These are phyloP conservation scores for Leishmania lainsoni DNA, from an alignment of 208 protist species.

Conservation along the genomic window DNA sequence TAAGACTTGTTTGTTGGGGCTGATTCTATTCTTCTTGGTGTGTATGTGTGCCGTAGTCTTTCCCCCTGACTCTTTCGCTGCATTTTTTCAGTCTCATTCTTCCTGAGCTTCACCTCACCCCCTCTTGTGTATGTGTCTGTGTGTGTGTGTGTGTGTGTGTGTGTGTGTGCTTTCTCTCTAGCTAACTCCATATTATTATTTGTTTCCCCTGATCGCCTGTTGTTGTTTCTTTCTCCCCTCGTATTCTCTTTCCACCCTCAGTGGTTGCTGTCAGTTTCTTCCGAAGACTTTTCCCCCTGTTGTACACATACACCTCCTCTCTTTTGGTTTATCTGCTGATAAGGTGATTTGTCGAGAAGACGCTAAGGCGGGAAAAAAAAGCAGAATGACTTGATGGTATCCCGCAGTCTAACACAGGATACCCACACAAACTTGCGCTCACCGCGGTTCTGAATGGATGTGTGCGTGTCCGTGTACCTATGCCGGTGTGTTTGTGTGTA, in stretches of 20 bases:
- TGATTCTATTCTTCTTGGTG: background rate
- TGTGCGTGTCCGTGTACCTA: background rate
- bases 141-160: too few relatives aligned
- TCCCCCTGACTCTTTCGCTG: background rate
- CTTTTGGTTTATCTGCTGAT: background rate
- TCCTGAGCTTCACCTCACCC: background rate
- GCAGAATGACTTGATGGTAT: background rate
- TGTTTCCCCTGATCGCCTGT: too few relatives aligned
- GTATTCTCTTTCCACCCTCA: too few relatives aligned
- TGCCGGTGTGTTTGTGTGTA: background rate
- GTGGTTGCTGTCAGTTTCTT: too few relatives aligned
- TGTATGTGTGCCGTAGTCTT: background rate
- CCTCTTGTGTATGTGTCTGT: background rate
- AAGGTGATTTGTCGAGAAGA: background rate
- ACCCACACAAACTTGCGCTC: background rate
- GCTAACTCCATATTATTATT: too few relatives aligned
- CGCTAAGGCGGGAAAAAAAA: background rate
- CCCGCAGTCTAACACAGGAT: background rate
- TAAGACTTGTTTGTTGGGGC: background rate
- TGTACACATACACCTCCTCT: too few relatives aligned
- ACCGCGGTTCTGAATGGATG: background rate
- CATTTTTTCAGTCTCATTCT: background rate
- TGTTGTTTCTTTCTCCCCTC: too few relatives aligned
- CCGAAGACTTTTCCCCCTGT: too few relatives aligned
- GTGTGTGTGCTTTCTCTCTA: background rate